These are phyloP conservation scores for Lanmaoa rubissima DNA, from an alignment of 768 basidiomycete species.

Conservation along the genomic window DNA sequence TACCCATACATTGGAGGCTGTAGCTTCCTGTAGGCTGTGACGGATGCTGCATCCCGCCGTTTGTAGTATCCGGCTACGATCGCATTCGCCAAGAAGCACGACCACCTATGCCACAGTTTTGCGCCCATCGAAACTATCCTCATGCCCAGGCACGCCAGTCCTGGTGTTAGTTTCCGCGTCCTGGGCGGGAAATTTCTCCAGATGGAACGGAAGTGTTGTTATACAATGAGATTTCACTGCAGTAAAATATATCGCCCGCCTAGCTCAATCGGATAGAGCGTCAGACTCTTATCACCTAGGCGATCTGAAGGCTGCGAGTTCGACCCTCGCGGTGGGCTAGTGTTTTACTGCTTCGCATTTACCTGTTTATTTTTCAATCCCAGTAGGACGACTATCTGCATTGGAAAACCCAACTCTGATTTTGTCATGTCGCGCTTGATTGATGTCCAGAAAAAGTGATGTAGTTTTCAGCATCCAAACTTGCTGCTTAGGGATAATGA, in stretches of 20 bases:
- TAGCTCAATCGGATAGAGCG: slow-evolving; percentile 70
- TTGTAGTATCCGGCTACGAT: slow-evolving; percentile 4
- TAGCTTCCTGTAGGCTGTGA: slow-evolving; percentile 15
- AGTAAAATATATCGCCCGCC: slow-evolving; percentile 39
- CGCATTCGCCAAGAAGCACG: slow-evolving; percentile 5
- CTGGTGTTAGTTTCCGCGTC: background rate
- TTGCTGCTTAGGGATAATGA: slow-evolving; percentile 16
- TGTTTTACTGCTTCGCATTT: slow-evolving; percentile 10
- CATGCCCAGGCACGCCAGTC: background rate
- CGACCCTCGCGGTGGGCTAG: slow-evolving; percentile 64
- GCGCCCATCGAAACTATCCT: slow-evolving; percentile 18
- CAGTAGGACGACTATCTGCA: background rate
- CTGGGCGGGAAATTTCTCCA: background rate
- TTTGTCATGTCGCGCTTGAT: background rate
- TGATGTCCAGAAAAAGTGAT: background rate
- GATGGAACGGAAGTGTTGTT: background rate
- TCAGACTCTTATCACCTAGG: slow-evolving; percentile 55
- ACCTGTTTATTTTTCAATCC: background rate
- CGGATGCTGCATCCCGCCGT: slow-evolving; percentile 13
- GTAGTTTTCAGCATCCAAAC: too few species aligned
- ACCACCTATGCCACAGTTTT: slow-evolving; percentile 24
- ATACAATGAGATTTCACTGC: too few species aligned
- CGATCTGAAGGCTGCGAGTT: slow-evolving; percentile 63
- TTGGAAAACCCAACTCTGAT: background rate
- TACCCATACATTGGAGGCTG: slow-evolving; percentile 6